phyloP scores from a whole-genome alignment of 345 rosid genomes.

The Camelina hispida region DNA sequence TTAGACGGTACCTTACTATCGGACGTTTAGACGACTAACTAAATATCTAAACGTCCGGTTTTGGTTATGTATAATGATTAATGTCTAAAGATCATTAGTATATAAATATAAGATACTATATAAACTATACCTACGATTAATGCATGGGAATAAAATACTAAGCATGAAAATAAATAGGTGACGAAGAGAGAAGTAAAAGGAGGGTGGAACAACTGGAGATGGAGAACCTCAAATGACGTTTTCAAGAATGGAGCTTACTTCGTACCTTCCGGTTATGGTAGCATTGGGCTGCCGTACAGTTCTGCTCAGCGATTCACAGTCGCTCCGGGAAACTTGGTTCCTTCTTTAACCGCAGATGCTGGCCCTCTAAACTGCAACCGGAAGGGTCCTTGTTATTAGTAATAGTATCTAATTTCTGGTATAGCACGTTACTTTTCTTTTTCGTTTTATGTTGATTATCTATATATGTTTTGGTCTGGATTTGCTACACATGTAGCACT shows the following conservation, averaged over 20 bases:
- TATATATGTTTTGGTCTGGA: neutral
- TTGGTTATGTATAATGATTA: neutral
- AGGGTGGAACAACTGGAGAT: constrained; percentile 75
- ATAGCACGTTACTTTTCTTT: neutral
- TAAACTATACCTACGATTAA: neutral
- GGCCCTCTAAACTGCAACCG: constrained; percentile 63
- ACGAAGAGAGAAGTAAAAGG: constrained; percentile 72
- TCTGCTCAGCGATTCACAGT: constrained; percentile 59
- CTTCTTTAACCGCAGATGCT: constrained; percentile 70
- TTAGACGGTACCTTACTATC: constrained; percentile 8
- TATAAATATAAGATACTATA: neutral
- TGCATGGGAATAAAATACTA: constrained; percentile 9
- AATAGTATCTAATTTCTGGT: constrained; percentile 16
- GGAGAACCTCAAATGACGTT: constrained; percentile 81
- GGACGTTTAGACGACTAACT: constrained; percentile 13
- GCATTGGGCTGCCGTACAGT: constrained; percentile 57
- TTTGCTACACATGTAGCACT: neutral
- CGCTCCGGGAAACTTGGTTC: constrained; percentile 63
- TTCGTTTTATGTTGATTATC: neutral
- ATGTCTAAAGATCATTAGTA: neutral
- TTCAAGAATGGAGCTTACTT: constrained; percentile 87
- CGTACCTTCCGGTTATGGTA: constrained; percentile 83
- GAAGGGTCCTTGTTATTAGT: constrained; percentile 49
- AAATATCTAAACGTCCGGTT: neutral
- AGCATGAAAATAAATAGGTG: constrained; percentile 52